A percentile compares a stretch with the other conserved stretches of the same genome.
phyloP scores from a whole-genome alignment of 2,329 filamentous ascomycete genomes.

The Diaporthe aspalathi region DNA sequence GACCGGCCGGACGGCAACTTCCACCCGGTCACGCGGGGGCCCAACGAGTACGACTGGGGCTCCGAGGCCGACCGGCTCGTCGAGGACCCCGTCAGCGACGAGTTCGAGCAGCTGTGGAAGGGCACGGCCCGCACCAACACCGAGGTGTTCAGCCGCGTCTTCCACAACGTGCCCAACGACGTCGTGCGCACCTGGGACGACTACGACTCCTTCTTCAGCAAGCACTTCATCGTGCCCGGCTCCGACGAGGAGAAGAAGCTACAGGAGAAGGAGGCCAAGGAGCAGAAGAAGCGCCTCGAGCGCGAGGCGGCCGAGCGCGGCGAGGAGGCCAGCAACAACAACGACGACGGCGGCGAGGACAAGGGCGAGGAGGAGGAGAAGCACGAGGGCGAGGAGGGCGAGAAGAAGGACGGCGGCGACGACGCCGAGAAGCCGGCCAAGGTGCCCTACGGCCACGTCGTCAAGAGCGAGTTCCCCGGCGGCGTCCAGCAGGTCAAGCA shows the following conservation, averaged over 20 bases:
- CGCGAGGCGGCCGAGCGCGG: slow-evolving; percentile 1
- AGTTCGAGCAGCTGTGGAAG: slow-evolving; percentile 80
- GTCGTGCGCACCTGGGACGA: slow-evolving; percentile 76
- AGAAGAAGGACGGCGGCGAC: slow-evolving; percentile 55
- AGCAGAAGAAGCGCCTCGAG: slow-evolving; percentile 48
- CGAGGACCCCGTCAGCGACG: slow-evolving; percentile 75
- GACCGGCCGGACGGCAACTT: slow-evolving; percentile 79
- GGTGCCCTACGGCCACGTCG: slow-evolving; percentile 89
- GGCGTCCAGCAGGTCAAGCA: slow-evolving; percentile 81
- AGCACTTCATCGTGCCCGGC: slow-evolving; percentile 71
- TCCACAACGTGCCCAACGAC: slow-evolving; percentile 82
- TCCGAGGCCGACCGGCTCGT: slow-evolving; percentile 76
- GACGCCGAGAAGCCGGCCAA: slow-evolving; percentile 58
- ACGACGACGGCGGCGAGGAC: slow-evolving; percentile 55
- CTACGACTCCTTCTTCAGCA: slow-evolving; percentile 77
- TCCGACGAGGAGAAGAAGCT: slow-evolving; percentile 52
- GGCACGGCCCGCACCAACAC: slow-evolving; percentile 81
- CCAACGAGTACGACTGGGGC: slow-evolving; percentile 80
- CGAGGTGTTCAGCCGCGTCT: slow-evolving; percentile 81
- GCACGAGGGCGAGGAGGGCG: slow-evolving; percentile 49
- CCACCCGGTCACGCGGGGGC: slow-evolving; percentile 75
- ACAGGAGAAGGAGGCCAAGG: slow-evolving; percentile 56
- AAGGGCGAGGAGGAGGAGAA: slow-evolving; percentile 56
- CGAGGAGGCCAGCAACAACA: neutral
- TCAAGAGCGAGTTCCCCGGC: slow-evolving; percentile 80